phyloP scores from a whole-genome alignment of 306 rosid genomes.

The Carpinus fangiana region DNA sequence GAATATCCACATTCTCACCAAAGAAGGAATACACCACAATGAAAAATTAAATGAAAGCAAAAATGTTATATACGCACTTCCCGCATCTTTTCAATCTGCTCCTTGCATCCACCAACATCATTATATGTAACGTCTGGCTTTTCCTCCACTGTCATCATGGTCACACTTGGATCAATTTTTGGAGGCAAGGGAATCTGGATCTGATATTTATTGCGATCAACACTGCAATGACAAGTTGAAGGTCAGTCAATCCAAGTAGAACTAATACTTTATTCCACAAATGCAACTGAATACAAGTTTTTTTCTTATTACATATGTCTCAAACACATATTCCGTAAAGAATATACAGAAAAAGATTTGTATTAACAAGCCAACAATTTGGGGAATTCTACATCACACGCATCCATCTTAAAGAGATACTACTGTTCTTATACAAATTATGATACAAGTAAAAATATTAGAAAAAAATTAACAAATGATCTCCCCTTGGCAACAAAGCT shows the following conservation, averaged over 20 bases:
- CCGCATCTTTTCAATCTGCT: constrained; percentile 95
- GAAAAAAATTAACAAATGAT: neutral
- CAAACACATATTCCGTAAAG: neutral
- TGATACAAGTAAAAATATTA: neutral
- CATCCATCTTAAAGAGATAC: neutral
- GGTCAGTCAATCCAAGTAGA: constrained; percentile 35
- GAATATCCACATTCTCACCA: neutral
- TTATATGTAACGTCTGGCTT: constrained; percentile 98
- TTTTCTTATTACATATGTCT: neutral
- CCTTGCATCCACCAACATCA: constrained; percentile 98
- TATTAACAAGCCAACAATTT: neutral
- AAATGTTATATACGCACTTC: constrained; percentile 52
- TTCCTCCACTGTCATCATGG: constrained; percentile 99
- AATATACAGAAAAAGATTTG: neutral
- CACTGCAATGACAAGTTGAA: constrained; percentile 55
- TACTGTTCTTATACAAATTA: neutral
- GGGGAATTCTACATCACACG: neutral
- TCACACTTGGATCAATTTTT: constrained; percentile 95
- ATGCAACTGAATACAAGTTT: neutral
- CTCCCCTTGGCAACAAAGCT: neutral
- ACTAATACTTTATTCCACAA: neutral
- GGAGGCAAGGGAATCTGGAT: constrained; percentile 99
- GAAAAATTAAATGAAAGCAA: neutral
- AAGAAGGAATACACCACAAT: neutral
- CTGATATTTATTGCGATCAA: constrained; percentile 95